Conservation (phyloP, 2,329 filamentous ascomycete species). For the Aspergillus sp. region DNA sequence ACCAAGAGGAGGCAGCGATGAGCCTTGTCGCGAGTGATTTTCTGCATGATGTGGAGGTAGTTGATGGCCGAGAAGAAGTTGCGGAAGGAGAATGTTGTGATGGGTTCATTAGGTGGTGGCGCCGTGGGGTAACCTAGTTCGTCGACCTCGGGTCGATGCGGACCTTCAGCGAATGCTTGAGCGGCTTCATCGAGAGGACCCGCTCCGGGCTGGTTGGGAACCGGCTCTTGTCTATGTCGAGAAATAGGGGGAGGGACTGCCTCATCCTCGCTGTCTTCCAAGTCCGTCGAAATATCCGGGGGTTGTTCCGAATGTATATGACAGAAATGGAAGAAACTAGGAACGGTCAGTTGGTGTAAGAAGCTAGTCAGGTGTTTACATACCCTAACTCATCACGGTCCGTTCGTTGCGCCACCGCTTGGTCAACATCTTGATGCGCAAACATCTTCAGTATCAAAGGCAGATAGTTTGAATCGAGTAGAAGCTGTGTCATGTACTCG, state of each 20-base stretch:
- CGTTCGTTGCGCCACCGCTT: constrained; percentile 81
- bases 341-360: constrained; percentile 17
- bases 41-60: constrained; percentile 94
- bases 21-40: constrained; percentile 93
- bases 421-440: constrained; percentile 90
- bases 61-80: constrained; percentile 97
- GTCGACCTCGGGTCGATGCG: constrained; percentile 67
- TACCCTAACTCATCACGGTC: constrained; percentile 83
- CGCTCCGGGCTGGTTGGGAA: constrained; percentile 29
- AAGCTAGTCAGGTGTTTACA: constrained; percentile 25
- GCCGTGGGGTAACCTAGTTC: constrained; percentile 79
- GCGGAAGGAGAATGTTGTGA: constrained; percentile 88
- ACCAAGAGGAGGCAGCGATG: constrained; percentile 93
- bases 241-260: constrained; percentile 82
- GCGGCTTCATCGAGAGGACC: constrained; percentile 32
- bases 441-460: constrained; percentile 91
- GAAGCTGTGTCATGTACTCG: constrained; percentile 89
- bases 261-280: constrained; percentile 64
- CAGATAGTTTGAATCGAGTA: constrained; percentile 94
- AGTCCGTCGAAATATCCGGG: constrained; percentile 39
- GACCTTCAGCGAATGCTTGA: constrained; percentile 31
- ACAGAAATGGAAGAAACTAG: constrained; percentile 90
- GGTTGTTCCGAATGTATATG: constrained; percentile 70
- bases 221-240: constrained; percentile 54
- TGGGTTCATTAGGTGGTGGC: constrained; percentile 70